These are phyloP conservation scores for Pseudocercospora pini-densiflorae DNA, from an alignment of 2,329 filamentous ascomycete species.

Conservation along the genomic window DNA sequence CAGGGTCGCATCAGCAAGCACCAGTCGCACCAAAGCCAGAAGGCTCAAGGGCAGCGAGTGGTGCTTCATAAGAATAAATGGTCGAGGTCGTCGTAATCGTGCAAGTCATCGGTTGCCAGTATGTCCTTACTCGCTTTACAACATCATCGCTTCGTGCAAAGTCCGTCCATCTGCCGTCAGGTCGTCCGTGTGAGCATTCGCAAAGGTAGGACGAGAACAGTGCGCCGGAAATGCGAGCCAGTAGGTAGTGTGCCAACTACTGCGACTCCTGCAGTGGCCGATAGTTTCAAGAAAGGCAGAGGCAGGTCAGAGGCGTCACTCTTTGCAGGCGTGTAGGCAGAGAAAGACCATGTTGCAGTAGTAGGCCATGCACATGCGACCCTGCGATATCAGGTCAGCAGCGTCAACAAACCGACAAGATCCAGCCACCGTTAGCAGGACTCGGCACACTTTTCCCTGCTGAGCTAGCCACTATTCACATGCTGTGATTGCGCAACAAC, in stretches of 20 bases:
- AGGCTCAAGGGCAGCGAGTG: slow-evolving; percentile 28
- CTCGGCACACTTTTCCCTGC: slow-evolving; percentile 7
- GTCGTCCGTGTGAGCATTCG: not conserved
- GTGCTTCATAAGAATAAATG: slow-evolving; percentile 26
- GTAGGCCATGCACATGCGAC: slow-evolving; percentile 10
- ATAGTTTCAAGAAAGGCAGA: slow-evolving; percentile 17
- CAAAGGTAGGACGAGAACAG: slow-evolving; percentile 14
- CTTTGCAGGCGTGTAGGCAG: not conserved
- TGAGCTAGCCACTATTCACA: not conserved
- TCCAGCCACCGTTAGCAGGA: slow-evolving; percentile 10
- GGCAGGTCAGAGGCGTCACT: slow-evolving; percentile 10
- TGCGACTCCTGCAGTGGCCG: not conserved
- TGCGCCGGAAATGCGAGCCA: slow-evolving; percentile 8
- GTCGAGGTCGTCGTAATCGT: slow-evolving; percentile 16
- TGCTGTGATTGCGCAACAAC: slow-evolving; percentile 13
- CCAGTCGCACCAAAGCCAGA: slow-evolving; percentile 32
- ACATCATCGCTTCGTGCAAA: slow-evolving; percentile 18
- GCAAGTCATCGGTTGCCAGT: slow-evolving; percentile 11
- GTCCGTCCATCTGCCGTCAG: slow-evolving; percentile 6
- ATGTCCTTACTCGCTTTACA: slow-evolving; percentile 21
- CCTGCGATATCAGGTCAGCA: not conserved
- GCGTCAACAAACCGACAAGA: slow-evolving; percentile 9
- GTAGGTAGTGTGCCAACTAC: slow-evolving; percentile 5
- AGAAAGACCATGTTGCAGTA: not conserved
- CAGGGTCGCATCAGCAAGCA: slow-evolving; percentile 44